These are phyloP conservation scores for Onygena corvina DNA, from an alignment of 2,329 filamentous ascomycete species.

Conservation along the genomic window DNA sequence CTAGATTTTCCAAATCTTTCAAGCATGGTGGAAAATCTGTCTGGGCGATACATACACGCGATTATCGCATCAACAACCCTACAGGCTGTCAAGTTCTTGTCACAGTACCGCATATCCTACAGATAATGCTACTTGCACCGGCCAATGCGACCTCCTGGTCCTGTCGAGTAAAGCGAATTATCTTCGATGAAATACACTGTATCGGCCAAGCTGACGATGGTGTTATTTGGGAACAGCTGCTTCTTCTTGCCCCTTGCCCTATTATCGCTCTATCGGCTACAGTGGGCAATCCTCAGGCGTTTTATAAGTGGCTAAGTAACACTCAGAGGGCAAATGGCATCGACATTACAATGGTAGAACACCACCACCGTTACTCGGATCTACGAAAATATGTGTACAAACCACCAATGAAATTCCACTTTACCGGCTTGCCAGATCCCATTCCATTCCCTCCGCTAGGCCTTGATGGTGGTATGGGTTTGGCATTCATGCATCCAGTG, in stretches of 20 bases:
- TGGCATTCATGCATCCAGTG: conserved; percentile 55
- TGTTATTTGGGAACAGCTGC: conserved; percentile 64
- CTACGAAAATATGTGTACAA: conserved; percentile 61
- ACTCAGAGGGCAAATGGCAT: conserved; percentile 53
- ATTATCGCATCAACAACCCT: conserved; percentile 63
- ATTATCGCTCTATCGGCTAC: conserved; percentile 72
- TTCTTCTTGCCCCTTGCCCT: conserved; percentile 61
- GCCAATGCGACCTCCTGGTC: conserved; percentile 57
- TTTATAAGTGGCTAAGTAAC: conserved; percentile 54
- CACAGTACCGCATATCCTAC: conserved; percentile 65
- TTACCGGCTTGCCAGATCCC: conserved; percentile 40
- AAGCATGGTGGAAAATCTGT: conserved; percentile 52
- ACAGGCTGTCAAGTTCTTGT: conserved; percentile 62
- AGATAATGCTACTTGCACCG: conserved; percentile 61
- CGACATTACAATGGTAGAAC: conserved; percentile 55
- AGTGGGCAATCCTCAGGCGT: conserved; percentile 61
- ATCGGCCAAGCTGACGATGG: conserved; percentile 68
- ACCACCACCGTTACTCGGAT: conserved; percentile 61
- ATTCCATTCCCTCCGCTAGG: conserved; percentile 33
- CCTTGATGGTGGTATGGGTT: conserved; percentile 39
- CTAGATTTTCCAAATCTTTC: conserved; percentile 57
- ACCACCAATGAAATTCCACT: conserved; percentile 39
- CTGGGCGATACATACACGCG: conserved; percentile 67
- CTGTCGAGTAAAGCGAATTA: conserved; percentile 57
- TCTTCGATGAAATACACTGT: conserved; percentile 72